Conservation (phyloP, 2,329 filamentous ascomycete species). For the Fusarium xyrophilum region DNA sequence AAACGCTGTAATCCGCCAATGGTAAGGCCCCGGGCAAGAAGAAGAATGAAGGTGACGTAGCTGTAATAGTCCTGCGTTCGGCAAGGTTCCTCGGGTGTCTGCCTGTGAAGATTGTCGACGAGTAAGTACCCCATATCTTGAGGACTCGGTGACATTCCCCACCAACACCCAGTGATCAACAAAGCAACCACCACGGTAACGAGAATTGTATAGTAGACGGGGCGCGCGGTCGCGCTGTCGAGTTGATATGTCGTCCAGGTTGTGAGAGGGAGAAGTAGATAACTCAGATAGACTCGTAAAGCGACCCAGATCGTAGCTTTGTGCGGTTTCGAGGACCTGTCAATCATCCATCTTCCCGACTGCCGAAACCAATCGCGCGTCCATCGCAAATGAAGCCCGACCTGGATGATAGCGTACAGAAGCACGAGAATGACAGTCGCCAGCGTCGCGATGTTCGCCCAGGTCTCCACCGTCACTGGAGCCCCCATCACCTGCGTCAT, state of each 20-base stretch:
- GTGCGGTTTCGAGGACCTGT: conserved; percentile 39
- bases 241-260: conserved; percentile 77
- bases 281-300: conserved; percentile 76
- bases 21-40: conserved; percentile 19
- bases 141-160: conserved; percentile 37
- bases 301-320: conserved; percentile 55
- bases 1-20: conserved; percentile 30
- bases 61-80: conserved; percentile 59
- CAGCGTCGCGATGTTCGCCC: conserved; percentile 72
- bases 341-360: conserved; percentile 44
- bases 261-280: conserved; percentile 74
- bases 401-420: conserved; percentile 63
- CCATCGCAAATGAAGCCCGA: conserved; percentile 26
- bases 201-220: conserved; percentile 47
- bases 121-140: conserved; percentile 44
- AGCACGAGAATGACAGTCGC: conserved; percentile 64
- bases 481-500: conserved; percentile 74
- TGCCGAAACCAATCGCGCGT: conserved; percentile 51
- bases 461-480: conserved; percentile 66
- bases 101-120: conserved; percentile 67
- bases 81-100: conserved; percentile 52
- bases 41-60: conserved; percentile 20
- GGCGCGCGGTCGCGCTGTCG: conserved; percentile 19
- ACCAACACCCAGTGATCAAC: conserved; percentile 40
- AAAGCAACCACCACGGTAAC: conserved; percentile 30